Percentiles rank a stretch among this genome's conserved stretches.
phyloP scores from a whole-genome alignment of 2,329 filamentous ascomycete species.

The Sporothrix inflata region DNA sequence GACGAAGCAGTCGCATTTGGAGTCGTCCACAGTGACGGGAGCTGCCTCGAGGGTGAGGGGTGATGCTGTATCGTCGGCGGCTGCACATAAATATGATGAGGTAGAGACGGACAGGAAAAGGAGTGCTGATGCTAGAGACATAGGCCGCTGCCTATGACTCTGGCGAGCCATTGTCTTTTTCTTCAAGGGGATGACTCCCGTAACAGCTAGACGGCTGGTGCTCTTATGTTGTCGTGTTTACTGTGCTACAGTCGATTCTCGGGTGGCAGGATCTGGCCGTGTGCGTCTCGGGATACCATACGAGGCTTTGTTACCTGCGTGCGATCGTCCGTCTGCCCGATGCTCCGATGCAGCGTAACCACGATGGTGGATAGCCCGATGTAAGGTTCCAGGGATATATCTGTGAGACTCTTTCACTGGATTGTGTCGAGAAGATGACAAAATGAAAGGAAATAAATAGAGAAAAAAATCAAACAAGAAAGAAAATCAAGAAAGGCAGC shows the following conservation, averaged over 20 bases:
- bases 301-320: not conserved
- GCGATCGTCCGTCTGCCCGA: constrained; percentile 13
- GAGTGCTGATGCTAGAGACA: not conserved
- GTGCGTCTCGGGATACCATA: not conserved
- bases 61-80: not conserved
- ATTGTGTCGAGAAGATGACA: not conserved
- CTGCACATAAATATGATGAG: not conserved
- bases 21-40: constrained; percentile 23
- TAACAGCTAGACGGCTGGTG: not conserved
- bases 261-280: not conserved
- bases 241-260: not conserved
- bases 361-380: constrained; percentile 2
- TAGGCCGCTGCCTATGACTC: constrained; percentile 1
- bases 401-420: not conserved
- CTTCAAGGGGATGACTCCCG: not conserved
- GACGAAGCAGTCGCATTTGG: constrained; percentile 40
- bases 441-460: not conserved
- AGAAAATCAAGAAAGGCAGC: not conserved
- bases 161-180: not conserved
- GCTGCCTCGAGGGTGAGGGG: not conserved
- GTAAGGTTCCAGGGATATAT: not conserved
- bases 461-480: not conserved
- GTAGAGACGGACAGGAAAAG: not conserved
- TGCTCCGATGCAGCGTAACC: constrained; percentile 7
- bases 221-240: not conserved